Percentiles rank a stretch among this genome's conserved stretches.
These are phyloP conservation scores for Nemania bipapillata DNA, from an alignment of 2,329 filamentous ascomycete genomes.

Conservation along the genomic window DNA sequence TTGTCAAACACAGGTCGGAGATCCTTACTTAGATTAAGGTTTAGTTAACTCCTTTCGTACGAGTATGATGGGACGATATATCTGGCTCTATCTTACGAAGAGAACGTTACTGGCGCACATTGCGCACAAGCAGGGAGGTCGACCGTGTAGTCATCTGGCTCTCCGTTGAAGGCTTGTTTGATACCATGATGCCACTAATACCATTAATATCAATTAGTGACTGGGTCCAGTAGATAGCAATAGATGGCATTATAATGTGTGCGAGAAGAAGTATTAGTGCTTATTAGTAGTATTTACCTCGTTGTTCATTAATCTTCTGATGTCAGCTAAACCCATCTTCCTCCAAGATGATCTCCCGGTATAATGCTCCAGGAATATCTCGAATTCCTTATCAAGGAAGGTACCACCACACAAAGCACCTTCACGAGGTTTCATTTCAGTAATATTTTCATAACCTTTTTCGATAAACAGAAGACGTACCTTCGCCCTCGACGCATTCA, in stretches of 20 bases:
- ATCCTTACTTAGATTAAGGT: slow-evolving; percentile 1
- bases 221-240: no score
- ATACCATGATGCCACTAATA: slow-evolving; percentile 36
- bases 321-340: slow-evolving; percentile 17
- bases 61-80: not conserved
- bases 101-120: slow-evolving; percentile 3
- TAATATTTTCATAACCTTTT: not conserved
- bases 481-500: slow-evolving; percentile 35
- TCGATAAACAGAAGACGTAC: not conserved
- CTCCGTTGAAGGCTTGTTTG: slow-evolving; percentile 25
- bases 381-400: slow-evolving; percentile 34
- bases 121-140: slow-evolving; percentile 23
- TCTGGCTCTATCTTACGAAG: slow-evolving; percentile 17
- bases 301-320: slow-evolving; percentile 34
- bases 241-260: no score
- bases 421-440: not conserved
- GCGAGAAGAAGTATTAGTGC: no score
- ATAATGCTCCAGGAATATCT: slow-evolving; percentile 9
- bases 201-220: not conserved
- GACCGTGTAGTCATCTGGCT: slow-evolving; percentile 10
- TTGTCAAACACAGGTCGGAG: slow-evolving; percentile 30
- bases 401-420: slow-evolving; percentile 33
- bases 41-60: not conserved
- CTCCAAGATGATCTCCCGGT: slow-evolving; percentile 17
- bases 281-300: slow-evolving; percentile 24